Evolutionary conservation across 768 basidiomycete species (phyloP).

Genomic region (Flagelloscypha sp.): DNA sequence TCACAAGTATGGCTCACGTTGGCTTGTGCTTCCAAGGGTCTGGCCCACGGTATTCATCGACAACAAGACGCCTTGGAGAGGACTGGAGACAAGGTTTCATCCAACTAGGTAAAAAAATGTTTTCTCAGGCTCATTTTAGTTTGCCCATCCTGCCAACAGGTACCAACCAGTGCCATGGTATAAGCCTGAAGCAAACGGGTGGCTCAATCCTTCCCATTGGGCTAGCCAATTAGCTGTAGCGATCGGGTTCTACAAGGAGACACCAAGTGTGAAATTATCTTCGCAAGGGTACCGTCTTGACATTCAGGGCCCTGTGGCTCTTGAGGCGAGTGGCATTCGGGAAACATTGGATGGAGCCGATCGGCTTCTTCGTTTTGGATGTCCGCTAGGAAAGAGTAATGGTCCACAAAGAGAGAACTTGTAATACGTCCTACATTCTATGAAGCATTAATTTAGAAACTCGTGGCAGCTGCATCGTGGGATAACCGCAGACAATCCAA

Average conservation of each 20-base stretch:
- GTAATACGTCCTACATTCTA: too few relatives aligned
- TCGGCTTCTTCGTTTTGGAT: too few relatives aligned
- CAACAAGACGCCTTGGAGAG: conserved; percentile 11
- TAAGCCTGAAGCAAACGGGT: conserved; percentile 22
- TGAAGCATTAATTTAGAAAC: too few relatives aligned
- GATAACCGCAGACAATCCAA: too few relatives aligned
- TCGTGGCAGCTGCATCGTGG: too few relatives aligned
- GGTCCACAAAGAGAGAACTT: too few relatives aligned
- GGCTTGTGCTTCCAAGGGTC: conserved; percentile 31
- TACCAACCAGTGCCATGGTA: conserved; percentile 39
- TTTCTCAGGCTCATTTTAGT: conserved; percentile 7
- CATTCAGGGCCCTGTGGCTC: conserved; percentile 14
- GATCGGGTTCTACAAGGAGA: conserved; percentile 26
- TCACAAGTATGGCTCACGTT: conserved; percentile 25
- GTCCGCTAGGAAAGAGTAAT: too few relatives aligned
- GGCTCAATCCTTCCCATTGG: conserved; percentile 19
- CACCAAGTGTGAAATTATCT: conserved; percentile 32
- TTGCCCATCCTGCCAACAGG: conserved; percentile 8
- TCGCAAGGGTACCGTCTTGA: conserved; percentile 35
- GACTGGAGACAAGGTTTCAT: conserved; percentile 23
- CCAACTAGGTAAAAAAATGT: conserved; percentile 22
- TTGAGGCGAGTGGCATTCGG: too few relatives aligned
- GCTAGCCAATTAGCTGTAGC: conserved; percentile 24
- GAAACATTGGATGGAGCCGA: too few relatives aligned
- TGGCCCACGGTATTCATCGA: conserved; percentile 15